Evolutionary conservation across 2,329 filamentous ascomycete genomes (phyloP).

Genomic region (Fusarium albosuccineum): DNA sequence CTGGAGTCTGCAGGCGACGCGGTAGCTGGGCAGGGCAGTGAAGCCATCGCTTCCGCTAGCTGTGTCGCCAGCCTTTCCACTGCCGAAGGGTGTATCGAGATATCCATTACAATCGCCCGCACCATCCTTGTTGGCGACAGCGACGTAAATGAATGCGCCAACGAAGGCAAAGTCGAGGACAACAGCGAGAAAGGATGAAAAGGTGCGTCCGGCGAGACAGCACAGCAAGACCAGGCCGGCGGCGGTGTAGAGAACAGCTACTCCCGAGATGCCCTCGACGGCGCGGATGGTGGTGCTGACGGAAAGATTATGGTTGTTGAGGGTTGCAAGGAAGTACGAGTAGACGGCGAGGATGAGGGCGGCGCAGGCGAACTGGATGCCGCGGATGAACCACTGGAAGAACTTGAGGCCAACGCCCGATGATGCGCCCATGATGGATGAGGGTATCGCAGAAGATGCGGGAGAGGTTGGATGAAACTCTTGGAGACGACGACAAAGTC

Average conservation of each 20-base stretch:
- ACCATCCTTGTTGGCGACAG: constrained; percentile 78
- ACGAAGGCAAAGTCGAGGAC: constrained; percentile 82
- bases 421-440: constrained; percentile 48
- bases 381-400: constrained; percentile 77
- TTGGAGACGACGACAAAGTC: background rate
- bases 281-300: constrained; percentile 78
- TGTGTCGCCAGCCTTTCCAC: constrained; percentile 66
- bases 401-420: constrained; percentile 72
- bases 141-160: constrained; percentile 85
- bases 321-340: constrained; percentile 85
- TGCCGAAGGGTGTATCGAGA: constrained; percentile 77
- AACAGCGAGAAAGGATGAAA: constrained; percentile 81
- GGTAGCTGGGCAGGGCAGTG: constrained; percentile 60
- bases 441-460: constrained; percentile 1
- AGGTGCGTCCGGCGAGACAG: constrained; percentile 79
- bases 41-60: constrained; percentile 63
- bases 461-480: background rate
- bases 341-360: constrained; percentile 82
- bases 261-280: constrained; percentile 83
- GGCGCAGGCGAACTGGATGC: constrained; percentile 79
- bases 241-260: constrained; percentile 79
- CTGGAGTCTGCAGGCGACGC: constrained; percentile 77
- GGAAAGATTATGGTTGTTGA: constrained; percentile 71
- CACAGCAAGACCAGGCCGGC: constrained; percentile 81
- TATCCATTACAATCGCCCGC: constrained; percentile 71